Base-by-base conservation (phyloP, 495 filamentous ascomycete species). In the Penicillium robsamsonii region DNA sequence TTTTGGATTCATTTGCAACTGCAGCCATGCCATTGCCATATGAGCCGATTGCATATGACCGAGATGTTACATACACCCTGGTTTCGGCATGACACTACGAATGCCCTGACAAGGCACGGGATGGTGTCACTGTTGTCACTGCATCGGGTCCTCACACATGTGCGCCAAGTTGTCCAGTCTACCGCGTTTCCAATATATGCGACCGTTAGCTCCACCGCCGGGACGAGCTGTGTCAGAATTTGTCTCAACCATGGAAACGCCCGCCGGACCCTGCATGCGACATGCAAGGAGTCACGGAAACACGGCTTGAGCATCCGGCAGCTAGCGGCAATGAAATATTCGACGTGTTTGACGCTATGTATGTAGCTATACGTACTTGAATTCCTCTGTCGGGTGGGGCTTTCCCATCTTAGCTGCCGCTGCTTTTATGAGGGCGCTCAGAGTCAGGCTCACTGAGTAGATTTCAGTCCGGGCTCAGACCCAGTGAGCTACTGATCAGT, bases 401-500 rank as follows among this genome's bases (percentile, higher is more conserved):
- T 63, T 59, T 60, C 56, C 56, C 59, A 60, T 57, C 50, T 55
- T 48, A 44, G 61, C 35, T 61, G 59, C 50, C 59, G 59, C 62
- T 44, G 62, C 58, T 61, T 64, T 61, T 49, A 58, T 48, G 55
- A 61, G 58, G 58, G 81, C 76, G 17, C 56, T 62, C 56, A 59
- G 55, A 54, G 50, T 65, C 55, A 61, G 25, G 22, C 22, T 22
- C 22, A 22, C 22, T 22, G 22, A 22, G 22, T 22, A 22, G 2
- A 22, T 22, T 22, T 22, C 22, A 22, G 22, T 22, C 22, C 22
- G 22, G 22, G 22, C 22, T 22, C 22, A 22, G 22, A 22, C n/a
- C n/a, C n/a, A n/a, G n/a, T n/a, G n/a, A n/a, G n/a, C n/a, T n/a
- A n/a, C n/a, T n/a, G n/a, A n/a, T n/a, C n/a, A n/a, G n/a, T n/a